Conservation (phyloP, 176 grass and related monocot species). For the Sorghum bicolor region Sorghum_bicolor_NCBIv3 NC_012875.2:55641501-55642000, state of each 20-base stretch:
- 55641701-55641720: conserved; percentile 89
- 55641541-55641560: not conserved
- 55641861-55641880: not conserved
- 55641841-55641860: not conserved
- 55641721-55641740: conserved; percentile 94
- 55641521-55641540: not conserved
- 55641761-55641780: not conserved
- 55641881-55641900: not conserved
- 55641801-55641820: not conserved
- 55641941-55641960: conserved; percentile 73
- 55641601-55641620: conserved; percentile 63
- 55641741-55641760: conserved; percentile 85
- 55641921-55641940: conserved; percentile 58
- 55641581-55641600: conserved; percentile 74
- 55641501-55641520: not conserved
- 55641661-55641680: conserved; percentile 60
- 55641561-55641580: conserved; percentile 21
- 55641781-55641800: not conserved
- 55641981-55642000: not conserved
- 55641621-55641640: conserved; percentile 61
- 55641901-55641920: conserved; percentile 70
- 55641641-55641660: conserved; percentile 70
- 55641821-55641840: not conserved
- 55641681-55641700: conserved; percentile 94
- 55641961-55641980: conserved; percentile 87